Base-by-base conservation (phyloP, 371 early-diverging fungal species). In the Actinomortierella ambigua region DNA sequence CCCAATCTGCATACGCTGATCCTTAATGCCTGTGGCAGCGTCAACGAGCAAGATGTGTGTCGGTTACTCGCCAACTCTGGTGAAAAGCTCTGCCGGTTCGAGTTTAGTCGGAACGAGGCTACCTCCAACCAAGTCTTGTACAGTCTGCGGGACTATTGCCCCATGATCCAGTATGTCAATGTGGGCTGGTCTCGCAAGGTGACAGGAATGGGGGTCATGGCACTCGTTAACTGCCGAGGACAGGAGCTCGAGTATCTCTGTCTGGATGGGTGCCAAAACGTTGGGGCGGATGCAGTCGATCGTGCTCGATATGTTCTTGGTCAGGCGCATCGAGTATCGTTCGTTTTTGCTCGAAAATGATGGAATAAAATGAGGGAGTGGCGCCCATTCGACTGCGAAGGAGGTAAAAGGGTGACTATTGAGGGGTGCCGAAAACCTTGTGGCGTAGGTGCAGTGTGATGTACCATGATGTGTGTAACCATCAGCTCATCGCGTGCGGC, bases 281-380 rank as follows among this genome's bases (percentile, higher is more conserved):
- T 71, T 34, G 20, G 66, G 0, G 49, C 41, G 27, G 71, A 71
- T 56, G 71, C 71, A 0, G 65, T 65, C 9, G 71, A 71, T 39
- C 53, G 62, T 1, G 71, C 71, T 15, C 46, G 71, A n/a, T 3
- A 23, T 2, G 15, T 62, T 1, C 29, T 71, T 14, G 71, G 66
- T 9, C 63, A 70, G 40, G n/a, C 34, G 1, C 40, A 59, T 20
- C 62, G 71, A 1, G 57, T 71, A 14, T 58, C 50, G n/a, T 61
- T 54, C 18, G 2, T 44, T 3, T 69, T 64, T 34, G 7, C 34
- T 6, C 34, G 34, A 34, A 6, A 34, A 34, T 34, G 11, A 34
- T 34, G 34, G 11, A 34, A n/a, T n/a, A n/a, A n/a, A n/a, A n/a
- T n/a, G n/a, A n/a, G n/a, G n/a, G n/a, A n/a, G n/a, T n/a, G n/a